Base-by-base conservation (phyloP, 1,284 basidiomycete species). In the Ustilago sp. region DNA sequence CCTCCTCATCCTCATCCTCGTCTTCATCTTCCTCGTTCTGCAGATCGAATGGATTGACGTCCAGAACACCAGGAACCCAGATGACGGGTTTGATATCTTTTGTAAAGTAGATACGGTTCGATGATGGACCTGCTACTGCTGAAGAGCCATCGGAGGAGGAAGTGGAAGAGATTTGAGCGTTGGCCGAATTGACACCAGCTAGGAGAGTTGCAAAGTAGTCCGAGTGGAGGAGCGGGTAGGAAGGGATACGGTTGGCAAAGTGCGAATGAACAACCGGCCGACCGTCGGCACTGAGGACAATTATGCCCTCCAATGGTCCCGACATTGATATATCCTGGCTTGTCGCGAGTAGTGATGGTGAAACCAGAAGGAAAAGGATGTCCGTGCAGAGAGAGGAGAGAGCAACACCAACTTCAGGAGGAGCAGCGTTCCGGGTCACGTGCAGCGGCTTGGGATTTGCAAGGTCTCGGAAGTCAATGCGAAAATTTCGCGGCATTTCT, bases 181-280 rank as follows among this genome's bases (percentile, higher is more conserved):
- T 80, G 8, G 66, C 67, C 12, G 68, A 59, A 38, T 77, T 68
- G 67, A 76, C 67, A 15, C 70, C 59, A 3, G 68, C 63, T 19
- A 92, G 87, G 0, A 92, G 92, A 67, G 90, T 90, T 84, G 93
- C 94, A 81, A 93, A 89, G 8, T 93, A 91, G 85, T 95, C 94
- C 75, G 94, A 92, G 86, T 95, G 93, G 8, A 95, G 87, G 11
- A 94, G 88, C 1, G 94, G 92, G 85, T 94, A 95, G 0, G 92
- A 90, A 0, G 92, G 87, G 11, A 92, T 89, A 57, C 90, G 90
- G 23, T 92, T 90, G 65, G 93, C 91, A 87, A 97, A 98, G 59
- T 93, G 93, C 39, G 94, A 94, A 85, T 95, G 93, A 73, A 96
- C 93, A 74, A 98, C 92, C 39, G 94, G 92, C 61, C 91, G 92